Evolutionary conservation across 2,329 filamentous ascomycete genomes (phyloP), one percentile per base, ranked within the genome.

Genomic region (Fusarium lateritium): DNA sequence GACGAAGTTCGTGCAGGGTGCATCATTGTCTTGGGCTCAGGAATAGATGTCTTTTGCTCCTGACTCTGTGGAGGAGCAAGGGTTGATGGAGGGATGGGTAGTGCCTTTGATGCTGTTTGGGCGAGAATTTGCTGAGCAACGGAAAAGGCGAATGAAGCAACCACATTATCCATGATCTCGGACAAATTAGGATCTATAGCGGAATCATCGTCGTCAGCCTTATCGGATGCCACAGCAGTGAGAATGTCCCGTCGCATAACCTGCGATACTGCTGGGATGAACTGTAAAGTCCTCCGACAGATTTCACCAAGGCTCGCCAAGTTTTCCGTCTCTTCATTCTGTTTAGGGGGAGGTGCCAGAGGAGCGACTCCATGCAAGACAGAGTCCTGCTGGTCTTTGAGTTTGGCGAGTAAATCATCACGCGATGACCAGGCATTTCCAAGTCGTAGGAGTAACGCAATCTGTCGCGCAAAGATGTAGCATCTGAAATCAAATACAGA

Each of bases 401-500:
- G 81, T 75, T 89, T 89, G 11, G 85, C 84, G 2, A 91, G 76
- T 1, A 91, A 80, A 73, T 91, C 89, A 69, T 90, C 88, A 38
- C 86, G 79, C 0, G 88, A 88, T 3, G 87, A 89, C 79, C 81
- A 87, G 0, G 88, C 88, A 75, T 95, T 96, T n/a, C 92, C 94
- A 2, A 97, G 86, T 6, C 94, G 88, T 14, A 97, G 84, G 2
- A 98, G 84, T 1, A 99, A 81, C 4, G 92, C 88, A 66, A 97
- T 89, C 74, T 99, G 95, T 24, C 96, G 88, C 5, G 94, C 90
- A 78, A 98, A 99, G 14, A 99, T 90, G 77, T 99, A 99, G 72
- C 92, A 93, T 50, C 93, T 87, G 77, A 99, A 98, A 78, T 99
- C 96, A 76, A 98, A 98, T 4, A 97, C 85, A 0, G 96, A 99